Percentiles rank a stretch among this genome's conserved stretches.
Conservation (phyloP, 1,284 basidiomycete species). For the Thelephora terrestris region DNA sequence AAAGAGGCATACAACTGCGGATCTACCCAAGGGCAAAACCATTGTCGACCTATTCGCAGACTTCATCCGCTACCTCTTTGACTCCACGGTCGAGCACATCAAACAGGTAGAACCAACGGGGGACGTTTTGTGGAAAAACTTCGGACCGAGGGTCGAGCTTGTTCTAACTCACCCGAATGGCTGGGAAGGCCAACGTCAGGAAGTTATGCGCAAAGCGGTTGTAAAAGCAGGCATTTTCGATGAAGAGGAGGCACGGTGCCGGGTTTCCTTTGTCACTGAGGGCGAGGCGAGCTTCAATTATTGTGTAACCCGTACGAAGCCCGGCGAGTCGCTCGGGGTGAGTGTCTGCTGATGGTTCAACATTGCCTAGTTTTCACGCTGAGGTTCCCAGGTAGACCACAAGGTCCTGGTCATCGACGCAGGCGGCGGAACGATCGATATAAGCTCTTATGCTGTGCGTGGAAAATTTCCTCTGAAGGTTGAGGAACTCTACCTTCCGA, state of each 20-base stretch:
- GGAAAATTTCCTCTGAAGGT: background rate
- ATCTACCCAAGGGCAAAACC: conserved; percentile 36
- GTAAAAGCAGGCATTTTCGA: conserved; percentile 23
- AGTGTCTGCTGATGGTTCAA: conserved; percentile 1
- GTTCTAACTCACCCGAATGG: conserved; percentile 35
- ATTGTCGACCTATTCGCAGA: conserved; percentile 40
- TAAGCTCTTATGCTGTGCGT: background rate
- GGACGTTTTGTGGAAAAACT: conserved; percentile 25
- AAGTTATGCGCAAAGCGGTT: conserved; percentile 29
- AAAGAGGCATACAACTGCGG: conserved; percentile 23
- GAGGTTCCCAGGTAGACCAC: background rate
- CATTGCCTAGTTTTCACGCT: background rate
- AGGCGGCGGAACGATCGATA: conserved; percentile 1
- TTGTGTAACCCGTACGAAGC: conserved; percentile 30
- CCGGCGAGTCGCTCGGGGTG: conserved; percentile 22
- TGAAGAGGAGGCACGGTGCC: conserved; percentile 13
- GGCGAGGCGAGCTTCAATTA: conserved; percentile 41
- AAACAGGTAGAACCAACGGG: conserved; percentile 37
- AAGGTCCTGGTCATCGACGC: conserved; percentile 4
- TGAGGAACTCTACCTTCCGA: background rate
- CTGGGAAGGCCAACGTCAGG: conserved; percentile 34
- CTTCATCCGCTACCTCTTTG: conserved; percentile 39
- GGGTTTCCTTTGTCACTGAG: conserved; percentile 36
- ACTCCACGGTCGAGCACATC: conserved; percentile 37
- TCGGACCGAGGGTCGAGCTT: conserved; percentile 23